phyloP scores from a whole-genome alignment of 345 rosid species.

The Eutrema yunnanense region DNA sequence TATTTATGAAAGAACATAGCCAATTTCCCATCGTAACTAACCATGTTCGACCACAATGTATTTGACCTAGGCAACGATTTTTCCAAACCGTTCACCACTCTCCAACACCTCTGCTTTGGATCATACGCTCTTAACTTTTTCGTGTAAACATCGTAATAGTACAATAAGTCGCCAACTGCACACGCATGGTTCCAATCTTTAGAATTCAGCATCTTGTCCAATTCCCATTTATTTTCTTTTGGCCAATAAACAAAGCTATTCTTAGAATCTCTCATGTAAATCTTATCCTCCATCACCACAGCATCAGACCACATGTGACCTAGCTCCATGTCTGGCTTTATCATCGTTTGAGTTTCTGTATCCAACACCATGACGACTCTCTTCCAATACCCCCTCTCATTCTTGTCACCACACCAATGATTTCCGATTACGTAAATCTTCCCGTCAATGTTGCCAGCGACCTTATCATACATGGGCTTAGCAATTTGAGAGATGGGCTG shows the following conservation, averaged over 20 bases:
- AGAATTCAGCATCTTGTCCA: neutral
- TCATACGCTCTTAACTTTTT: neutral
- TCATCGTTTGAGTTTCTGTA: neutral
- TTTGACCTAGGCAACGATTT: neutral
- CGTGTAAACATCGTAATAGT: neutral
- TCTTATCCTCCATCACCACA: neutral
- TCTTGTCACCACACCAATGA: no score
- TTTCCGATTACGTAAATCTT: neutral
- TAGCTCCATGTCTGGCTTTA: neutral
- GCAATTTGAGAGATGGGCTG: neutral
- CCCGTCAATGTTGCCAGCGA: neutral
- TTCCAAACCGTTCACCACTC: neutral
- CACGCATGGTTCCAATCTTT: neutral
- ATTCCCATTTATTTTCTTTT: neutral
- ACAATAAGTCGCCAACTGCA: neutral
- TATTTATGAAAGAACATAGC: neutral
- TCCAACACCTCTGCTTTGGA: neutral
- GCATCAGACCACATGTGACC: neutral
- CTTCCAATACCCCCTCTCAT: neutral
- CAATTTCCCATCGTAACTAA: neutral
- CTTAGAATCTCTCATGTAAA: neutral
- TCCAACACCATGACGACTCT: neutral
- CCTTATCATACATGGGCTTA: neutral
- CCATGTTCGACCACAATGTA: neutral
- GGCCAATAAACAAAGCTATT: neutral